Evolutionary conservation across 1,139 yeast genomes (phyloP).

Genomic region (Yamadazyma atlantica): DNA sequence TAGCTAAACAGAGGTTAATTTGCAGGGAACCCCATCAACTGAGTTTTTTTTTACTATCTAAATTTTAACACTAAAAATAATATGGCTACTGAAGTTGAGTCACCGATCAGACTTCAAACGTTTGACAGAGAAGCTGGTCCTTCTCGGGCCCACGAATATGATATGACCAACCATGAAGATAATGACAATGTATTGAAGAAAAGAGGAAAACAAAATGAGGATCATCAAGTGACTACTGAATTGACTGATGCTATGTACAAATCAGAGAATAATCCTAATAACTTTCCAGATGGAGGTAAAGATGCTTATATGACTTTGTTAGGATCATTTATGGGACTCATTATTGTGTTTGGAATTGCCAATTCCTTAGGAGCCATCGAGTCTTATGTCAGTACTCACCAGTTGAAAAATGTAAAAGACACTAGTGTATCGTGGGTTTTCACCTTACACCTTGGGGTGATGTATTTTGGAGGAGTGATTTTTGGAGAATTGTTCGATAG

Average conservation of each 20-base stretch:
- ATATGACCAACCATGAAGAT: background rate
- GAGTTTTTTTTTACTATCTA: background rate
- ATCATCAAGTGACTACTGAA: conserved; percentile 5
- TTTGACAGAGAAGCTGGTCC: background rate
- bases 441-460: conserved; percentile 53
- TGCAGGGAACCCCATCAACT: too few species aligned
- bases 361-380: conserved; percentile 63
- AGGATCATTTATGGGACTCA: conserved; percentile 60
- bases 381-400: conserved; percentile 53
- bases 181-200: conserved; percentile 1
- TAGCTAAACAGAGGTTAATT: too few species aligned
- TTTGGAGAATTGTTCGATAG: conserved; percentile 64
- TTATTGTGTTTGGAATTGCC: conserved; percentile 62
- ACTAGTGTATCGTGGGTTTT: conserved; percentile 64
- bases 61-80: background rate
- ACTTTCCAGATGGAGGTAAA: conserved; percentile 65
- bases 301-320: conserved; percentile 58
- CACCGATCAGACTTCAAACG: background rate
- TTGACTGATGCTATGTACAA: conserved; percentile 19
- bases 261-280: conserved; percentile 22
- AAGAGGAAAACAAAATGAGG: conserved; percentile 1
- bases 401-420: conserved; percentile 40
- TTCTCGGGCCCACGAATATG: background rate
- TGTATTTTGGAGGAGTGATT: conserved; percentile 57
- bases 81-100: background rate